Evolutionary conservation across 805 yeast genomes (phyloP).

Genomic region (Metschnikowia hibisci): DNA sequence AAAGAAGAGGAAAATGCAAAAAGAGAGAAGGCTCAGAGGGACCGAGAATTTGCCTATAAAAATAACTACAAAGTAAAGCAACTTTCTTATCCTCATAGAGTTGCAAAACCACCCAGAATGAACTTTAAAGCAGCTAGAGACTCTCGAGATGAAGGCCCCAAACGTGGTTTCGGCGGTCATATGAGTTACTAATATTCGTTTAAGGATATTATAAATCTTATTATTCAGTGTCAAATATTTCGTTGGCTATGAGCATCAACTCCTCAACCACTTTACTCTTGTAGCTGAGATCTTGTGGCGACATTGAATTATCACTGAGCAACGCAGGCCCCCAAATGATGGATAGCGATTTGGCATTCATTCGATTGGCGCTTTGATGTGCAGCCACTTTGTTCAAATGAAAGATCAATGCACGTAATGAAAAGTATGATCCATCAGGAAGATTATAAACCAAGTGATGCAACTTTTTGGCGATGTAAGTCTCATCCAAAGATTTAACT

Average conservation of each 20-base stretch:
- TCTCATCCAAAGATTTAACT: conserved; percentile 47
- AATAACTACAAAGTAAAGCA: conserved; percentile 28
- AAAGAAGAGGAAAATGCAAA: conserved; percentile 15
- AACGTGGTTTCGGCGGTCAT: conserved; percentile 10
- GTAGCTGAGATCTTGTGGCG: conserved; percentile 68
- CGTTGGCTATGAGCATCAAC: conserved; percentile 75
- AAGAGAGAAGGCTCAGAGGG: conserved; percentile 17
- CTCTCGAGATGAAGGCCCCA: neutral
- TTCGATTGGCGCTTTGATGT: conserved; percentile 62
- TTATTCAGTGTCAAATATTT: conserved; percentile 48
- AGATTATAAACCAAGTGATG: conserved; percentile 85
- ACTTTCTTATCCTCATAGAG: conserved; percentile 21
- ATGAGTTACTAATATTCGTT: conserved; percentile 9
- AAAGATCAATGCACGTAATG: conserved; percentile 77
- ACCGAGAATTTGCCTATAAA: conserved; percentile 22
- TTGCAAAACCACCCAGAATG: conserved; percentile 36
- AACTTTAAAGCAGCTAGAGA: conserved; percentile 17
- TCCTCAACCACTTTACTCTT: conserved; percentile 82
- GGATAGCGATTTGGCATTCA: conserved; percentile 78
- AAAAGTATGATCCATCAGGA: conserved; percentile 94
- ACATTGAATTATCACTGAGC: conserved; percentile 60
- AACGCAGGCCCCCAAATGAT: conserved; percentile 95
- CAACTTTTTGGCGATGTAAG: conserved; percentile 61
- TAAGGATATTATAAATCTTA: neutral
- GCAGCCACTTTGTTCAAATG: conserved; percentile 75